Base-by-base conservation (phyloP, 1,139 yeast species). In the Nadsonia commutata region DNA sequence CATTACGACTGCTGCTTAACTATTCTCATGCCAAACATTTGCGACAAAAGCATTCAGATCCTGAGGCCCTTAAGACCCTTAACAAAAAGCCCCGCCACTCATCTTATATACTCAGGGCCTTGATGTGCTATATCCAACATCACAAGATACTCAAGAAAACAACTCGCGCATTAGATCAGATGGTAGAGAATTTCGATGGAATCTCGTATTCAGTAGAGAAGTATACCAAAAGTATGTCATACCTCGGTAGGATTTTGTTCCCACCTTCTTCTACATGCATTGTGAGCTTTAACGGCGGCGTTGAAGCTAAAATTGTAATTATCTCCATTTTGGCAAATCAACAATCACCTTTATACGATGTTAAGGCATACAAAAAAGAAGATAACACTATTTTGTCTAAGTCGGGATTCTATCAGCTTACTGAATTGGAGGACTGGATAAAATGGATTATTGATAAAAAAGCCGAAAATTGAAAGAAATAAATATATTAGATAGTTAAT, bases 71-170 rank as follows among this genome's bases (percentile, higher is more conserved):
- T 4, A 27, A 16, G n/a, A n/a, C 49, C 48, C 36, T 48, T 52
- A 31, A 46, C 64, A 66, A 21, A 49, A 48, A 52, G 36, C 50
- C 47, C 41, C 51, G 49, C 27, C 49, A 40, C 69, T 44, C 66
- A 68, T 37, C 74, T 67, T 43, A 72, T 78, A 51, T 80, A 20
- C 62, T 80, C 41, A 63, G 83, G 41, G 90, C 94, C 1, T 59
- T 82, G 36, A 66, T 82, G 23, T 85, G 86, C 2, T 80, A 77
- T 51, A 70, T 78, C 45, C 72, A 76, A 45, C 93, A 82, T 53
- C 77, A 77, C 50, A 61, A 69, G 42, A 65, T 72, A 40, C 57
- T 78, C 36, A 58, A 61, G 36, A 63, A 70, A 36, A 62, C 77
- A 48, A 51, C 61, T 13, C 62, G 64, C 36, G 63, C 76, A 2